Percentiles rank a stretch among this genome's conserved stretches.
Evolutionary conservation across 768 basidiomycete species (phyloP).

Genomic region (Mycena venus): DNA sequence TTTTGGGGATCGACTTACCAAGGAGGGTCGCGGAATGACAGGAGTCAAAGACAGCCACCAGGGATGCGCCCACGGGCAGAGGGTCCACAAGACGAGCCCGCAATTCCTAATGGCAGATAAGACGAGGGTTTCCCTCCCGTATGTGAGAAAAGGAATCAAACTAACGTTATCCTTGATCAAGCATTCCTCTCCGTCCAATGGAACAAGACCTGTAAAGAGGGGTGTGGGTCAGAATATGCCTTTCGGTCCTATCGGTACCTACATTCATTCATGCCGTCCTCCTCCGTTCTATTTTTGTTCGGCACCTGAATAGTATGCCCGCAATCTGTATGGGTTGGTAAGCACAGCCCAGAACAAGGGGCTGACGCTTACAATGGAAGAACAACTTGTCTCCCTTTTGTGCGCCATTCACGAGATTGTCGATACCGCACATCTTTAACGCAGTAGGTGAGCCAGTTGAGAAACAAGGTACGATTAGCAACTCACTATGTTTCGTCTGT

Average conservation of each 20-base stretch:
- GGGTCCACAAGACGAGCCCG: constrained; percentile 37
- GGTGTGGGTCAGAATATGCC: neutral
- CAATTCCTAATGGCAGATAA: constrained; percentile 34
- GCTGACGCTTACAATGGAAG: constrained; percentile 22
- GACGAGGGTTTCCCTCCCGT: neutral
- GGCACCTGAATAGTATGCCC: constrained; percentile 32
- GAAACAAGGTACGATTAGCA: neutral
- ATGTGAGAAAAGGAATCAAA: neutral
- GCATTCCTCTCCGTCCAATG: constrained; percentile 32
- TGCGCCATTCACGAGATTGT: constrained; percentile 15
- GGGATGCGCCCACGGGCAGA: constrained; percentile 35
- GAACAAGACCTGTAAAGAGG: constrained; percentile 22
- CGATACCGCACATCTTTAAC: constrained; percentile 15
- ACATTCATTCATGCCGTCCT: constrained; percentile 31
- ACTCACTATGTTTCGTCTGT: constrained; percentile 28
- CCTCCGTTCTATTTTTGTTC: constrained; percentile 3
- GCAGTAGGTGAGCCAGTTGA: neutral
- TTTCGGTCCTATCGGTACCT: neutral
- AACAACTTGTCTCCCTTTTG: constrained; percentile 27
- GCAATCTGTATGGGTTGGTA: constrained; percentile 10
- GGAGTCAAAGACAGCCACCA: constrained; percentile 34
- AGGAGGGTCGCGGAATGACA: constrained; percentile 43
- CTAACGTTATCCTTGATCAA: constrained; percentile 29
- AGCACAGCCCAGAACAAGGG: neutral
- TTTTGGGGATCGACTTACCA: constrained; percentile 22